Percentiles rank a stretch among this genome's conserved stretches.
Evolutionary conservation across 495 filamentous ascomycete genomes (phyloP).

Genomic region (Talaromyces proteolyticus): DNA sequence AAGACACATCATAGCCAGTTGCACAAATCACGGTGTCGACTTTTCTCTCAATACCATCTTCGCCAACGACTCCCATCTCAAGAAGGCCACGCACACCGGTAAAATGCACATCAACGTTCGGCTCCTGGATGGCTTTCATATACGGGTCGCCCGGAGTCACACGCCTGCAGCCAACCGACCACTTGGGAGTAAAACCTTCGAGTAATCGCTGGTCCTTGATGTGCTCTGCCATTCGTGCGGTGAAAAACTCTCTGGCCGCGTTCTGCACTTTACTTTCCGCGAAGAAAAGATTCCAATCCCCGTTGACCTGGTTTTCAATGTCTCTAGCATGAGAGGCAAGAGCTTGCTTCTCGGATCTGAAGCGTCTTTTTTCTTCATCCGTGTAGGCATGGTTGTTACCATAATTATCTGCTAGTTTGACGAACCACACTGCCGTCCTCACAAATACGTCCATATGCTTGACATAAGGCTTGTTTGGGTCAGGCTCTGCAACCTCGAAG

Average conservation of each 20-base stretch:
- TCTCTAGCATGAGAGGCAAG: not conserved
- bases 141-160: conserved; percentile 31
- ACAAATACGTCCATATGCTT: conserved; percentile 26
- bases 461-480: conserved; percentile 21
- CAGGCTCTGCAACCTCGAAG: conserved; percentile 1
- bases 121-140: conserved; percentile 25
- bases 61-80: not conserved
- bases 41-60: not conserved
- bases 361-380: conserved; percentile 26
- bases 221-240: conserved; percentile 19
- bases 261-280: not conserved
- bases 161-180: conserved; percentile 34
- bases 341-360: conserved; percentile 6
- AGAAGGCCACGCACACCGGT: conserved; percentile 1
- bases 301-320: conserved; percentile 2
- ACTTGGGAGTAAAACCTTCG: conserved; percentile 31
- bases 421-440: conserved; percentile 25
- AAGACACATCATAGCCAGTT: conserved; percentile 26
- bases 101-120: conserved; percentile 36
- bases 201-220: conserved; percentile 10
- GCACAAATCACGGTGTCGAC: conserved; percentile 22
- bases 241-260: not conserved
- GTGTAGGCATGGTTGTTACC: conserved; percentile 13
- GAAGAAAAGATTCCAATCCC: not conserved
- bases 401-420: not conserved